Conservation (phyloP, 441 rosid genomes). For the Adansonia madagascariensis region DNA sequence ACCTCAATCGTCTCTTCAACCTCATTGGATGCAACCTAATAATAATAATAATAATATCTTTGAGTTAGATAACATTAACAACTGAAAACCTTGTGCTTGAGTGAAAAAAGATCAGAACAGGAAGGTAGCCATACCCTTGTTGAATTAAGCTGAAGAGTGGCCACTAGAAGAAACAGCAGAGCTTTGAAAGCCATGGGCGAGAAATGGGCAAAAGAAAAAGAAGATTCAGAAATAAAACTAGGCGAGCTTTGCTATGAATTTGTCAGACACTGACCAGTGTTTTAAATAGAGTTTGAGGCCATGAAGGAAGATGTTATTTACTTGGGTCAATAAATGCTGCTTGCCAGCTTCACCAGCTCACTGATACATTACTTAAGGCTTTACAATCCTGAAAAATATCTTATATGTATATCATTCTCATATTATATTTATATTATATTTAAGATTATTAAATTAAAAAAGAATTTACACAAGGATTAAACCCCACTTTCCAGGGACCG, state of each 20-base stretch:
- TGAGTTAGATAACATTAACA: background rate
- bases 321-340: slow-evolving; percentile 29
- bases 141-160: slow-evolving; percentile 29
- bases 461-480: background rate
- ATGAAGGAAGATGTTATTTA: background rate
- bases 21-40: slow-evolving; percentile 44
- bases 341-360: slow-evolving; percentile 33
- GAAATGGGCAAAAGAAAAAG: background rate
- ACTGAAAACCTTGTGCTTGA: background rate
- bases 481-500: slow-evolving; percentile 1
- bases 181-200: slow-evolving; percentile 41
- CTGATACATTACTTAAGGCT: slow-evolving; percentile 20
- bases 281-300: slow-evolving; percentile 28
- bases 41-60: background rate
- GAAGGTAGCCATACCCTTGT: background rate
- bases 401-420: too few species aligned
- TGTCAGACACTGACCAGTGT: background rate
- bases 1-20: slow-evolving; percentile 38
- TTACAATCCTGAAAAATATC: too few species aligned
- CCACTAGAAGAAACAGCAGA: slow-evolving; percentile 24
- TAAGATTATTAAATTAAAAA: background rate
- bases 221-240: background rate
- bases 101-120: background rate
- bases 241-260: background rate
- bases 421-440: background rate